A percentile compares a stretch with the other conserved stretches of the same genome.
Conservation (phyloP, 345 rosid genomes). For the Linum lewisii region DNA sequence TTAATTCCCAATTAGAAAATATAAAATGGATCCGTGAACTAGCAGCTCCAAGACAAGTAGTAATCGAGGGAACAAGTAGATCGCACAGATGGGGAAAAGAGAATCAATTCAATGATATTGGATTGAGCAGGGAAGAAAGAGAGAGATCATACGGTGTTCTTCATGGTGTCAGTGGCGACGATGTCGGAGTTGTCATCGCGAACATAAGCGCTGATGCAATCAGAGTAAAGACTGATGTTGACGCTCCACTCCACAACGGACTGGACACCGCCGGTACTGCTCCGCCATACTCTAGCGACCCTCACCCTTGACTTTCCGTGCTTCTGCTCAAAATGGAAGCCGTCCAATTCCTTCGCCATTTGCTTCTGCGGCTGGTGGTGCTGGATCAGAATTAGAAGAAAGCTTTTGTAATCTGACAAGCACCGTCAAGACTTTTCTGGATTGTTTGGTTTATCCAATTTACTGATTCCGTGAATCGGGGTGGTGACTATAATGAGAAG, state of each 20-base stretch:
- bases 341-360: constrained; percentile 48
- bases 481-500: too few species aligned
- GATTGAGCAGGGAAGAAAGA: neutral
- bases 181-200: constrained; percentile 68
- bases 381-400: too few species aligned
- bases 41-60: neutral
- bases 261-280: constrained; percentile 29
- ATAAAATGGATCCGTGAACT: too few species aligned
- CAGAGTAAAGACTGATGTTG: constrained; percentile 60
- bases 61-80: neutral
- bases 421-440: too few species aligned
- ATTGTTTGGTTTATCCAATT: too few species aligned
- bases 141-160: constrained; percentile 50
- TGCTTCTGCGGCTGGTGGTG: too few species aligned
- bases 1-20: too few species aligned
- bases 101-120: too few species aligned
- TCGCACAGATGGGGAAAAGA: neutral
- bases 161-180: constrained; percentile 96
- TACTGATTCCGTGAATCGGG: too few species aligned
- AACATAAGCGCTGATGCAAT: constrained; percentile 56
- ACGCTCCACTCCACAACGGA: constrained; percentile 79
- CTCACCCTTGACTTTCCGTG: constrained; percentile 85
- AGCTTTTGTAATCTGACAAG: too few species aligned
- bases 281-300: constrained; percentile 78
- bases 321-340: constrained; percentile 62